Base-by-base conservation (phyloP, 139 green algal genomes). In the Tetraselmis chui region DNA sequence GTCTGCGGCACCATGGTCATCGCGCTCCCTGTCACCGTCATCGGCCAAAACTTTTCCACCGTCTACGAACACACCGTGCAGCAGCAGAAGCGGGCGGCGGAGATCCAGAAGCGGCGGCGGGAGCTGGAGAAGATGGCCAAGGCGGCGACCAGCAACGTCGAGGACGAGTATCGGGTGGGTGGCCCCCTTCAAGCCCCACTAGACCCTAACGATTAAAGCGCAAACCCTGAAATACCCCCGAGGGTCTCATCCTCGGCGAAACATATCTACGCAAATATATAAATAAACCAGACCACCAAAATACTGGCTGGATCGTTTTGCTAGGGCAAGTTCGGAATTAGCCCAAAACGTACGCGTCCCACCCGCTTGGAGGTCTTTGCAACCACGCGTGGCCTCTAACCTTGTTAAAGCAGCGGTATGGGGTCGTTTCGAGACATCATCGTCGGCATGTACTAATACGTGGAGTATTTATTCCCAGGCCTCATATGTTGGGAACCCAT, bases 11-110 rank as follows among this genome's bases (percentile, higher is more conserved):
- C 32, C 77, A 32, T 80, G 28, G 77, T 80, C 28, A 31, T 80
- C 77, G 77, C 77, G 29, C 77, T 80, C 28, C 77, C 77, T 2
- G 58, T 31, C 77, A 80, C 77, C 29, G 77, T 80, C 28, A 80
- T 80, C 29, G 77, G 77, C 2, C 31, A 32, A 23, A 80, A 80
- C 77, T 80, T 80, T 32, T 32, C 31, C 29, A 58, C 27, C 2
- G 32, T 80, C 2, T 80, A 80, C 29, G 77, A 80, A 18, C 18
- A 25, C 45, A 67, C 45, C 45, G 45, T 67, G 18, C 45, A 67
- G 45, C 45, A 18, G 45, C 45, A 67, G 45, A 67, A 67, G 18
- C 45, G 45, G 11, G 11, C 18, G 45, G 45, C 45, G 45, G 45
- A 67, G 45, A 67, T 67, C 45, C 45, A 67, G 45, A 67, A 67